Evolutionary conservation across 352 stramenopile genomes (phyloP).

Genomic region (Phytophthora lateralis): DNA sequence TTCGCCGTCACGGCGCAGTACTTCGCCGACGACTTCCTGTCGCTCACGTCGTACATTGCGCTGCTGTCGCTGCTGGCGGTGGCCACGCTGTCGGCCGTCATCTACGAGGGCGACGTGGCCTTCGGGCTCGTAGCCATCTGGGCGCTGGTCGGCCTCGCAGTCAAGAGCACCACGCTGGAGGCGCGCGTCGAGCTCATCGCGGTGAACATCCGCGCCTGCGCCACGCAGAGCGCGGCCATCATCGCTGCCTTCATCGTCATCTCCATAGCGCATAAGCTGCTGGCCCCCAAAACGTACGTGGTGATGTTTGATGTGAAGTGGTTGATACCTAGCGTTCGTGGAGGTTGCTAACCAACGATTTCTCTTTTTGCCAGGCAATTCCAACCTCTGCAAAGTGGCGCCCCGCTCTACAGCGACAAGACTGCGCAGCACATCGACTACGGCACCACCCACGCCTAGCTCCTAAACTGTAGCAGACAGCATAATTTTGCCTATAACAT

Average conservation of each 20-base stretch:
- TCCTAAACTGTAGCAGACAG: slow-evolving; percentile 1
- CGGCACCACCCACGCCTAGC: slow-evolving; percentile 38
- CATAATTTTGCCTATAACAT: slow-evolving; percentile 15
- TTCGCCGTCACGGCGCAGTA: slow-evolving; percentile 68
- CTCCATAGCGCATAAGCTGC: slow-evolving; percentile 38
- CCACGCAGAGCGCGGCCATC: slow-evolving; percentile 61
- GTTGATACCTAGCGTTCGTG: neutral
- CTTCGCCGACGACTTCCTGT: slow-evolving; percentile 48
- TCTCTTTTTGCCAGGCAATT: slow-evolving; percentile 21
- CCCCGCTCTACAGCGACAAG: slow-evolving; percentile 52
- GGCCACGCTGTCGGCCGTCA: slow-evolving; percentile 55
- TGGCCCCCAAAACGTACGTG: slow-evolving; percentile 43
- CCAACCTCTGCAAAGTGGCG: slow-evolving; percentile 26
- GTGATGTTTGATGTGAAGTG: neutral
- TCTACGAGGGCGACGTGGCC: slow-evolving; percentile 63
- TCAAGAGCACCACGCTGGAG: slow-evolving; percentile 61
- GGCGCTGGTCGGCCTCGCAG: slow-evolving; percentile 57
- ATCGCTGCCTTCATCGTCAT: slow-evolving; percentile 70
- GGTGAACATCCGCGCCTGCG: slow-evolving; percentile 65
- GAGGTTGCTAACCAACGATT: slow-evolving; percentile 8
- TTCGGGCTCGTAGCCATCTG: slow-evolving; percentile 71
- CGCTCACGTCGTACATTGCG: slow-evolving; percentile 59
- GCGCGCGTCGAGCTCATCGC: slow-evolving; percentile 47
- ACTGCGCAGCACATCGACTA: slow-evolving; percentile 43
- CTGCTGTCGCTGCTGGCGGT: slow-evolving; percentile 63